These are phyloP conservation scores for Skeletonema menzelii DNA, from an alignment of 108 stramenopile genomes.

Conservation along the genomic window DNA sequence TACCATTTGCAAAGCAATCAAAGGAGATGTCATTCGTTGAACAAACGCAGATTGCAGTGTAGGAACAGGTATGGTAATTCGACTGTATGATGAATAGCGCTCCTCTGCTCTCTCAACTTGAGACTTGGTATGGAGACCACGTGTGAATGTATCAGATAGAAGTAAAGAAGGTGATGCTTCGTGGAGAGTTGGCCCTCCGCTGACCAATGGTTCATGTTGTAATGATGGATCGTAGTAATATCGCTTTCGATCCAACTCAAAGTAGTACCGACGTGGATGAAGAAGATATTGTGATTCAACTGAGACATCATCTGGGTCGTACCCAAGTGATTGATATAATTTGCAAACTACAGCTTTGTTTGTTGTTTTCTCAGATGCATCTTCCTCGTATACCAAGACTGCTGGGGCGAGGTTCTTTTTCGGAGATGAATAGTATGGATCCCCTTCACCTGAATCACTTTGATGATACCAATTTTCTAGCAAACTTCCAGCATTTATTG, in stretches of 20 bases:
- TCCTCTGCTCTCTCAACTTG: slow-evolving; percentile 38
- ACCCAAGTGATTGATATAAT: slow-evolving; percentile 16
- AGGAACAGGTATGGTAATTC: slow-evolving; percentile 45
- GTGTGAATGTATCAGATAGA: slow-evolving; percentile 17
- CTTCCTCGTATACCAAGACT: slow-evolving; percentile 23
- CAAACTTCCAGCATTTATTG: background rate
- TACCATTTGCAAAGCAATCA: slow-evolving; percentile 55
- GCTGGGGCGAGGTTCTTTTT: slow-evolving; percentile 8
- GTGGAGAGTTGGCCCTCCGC: slow-evolving; percentile 56
- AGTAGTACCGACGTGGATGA: slow-evolving; percentile 35
- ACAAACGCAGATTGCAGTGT: slow-evolving; percentile 52
- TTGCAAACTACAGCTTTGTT: slow-evolving; percentile 12
- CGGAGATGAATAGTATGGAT: slow-evolving; percentile 30
- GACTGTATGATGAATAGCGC: slow-evolving; percentile 52
- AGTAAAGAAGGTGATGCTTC: slow-evolving; percentile 19
- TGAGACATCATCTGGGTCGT: background rate
- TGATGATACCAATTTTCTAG: slow-evolving; percentile 14
- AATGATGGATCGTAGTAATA: slow-evolving; percentile 48
- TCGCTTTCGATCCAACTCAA: slow-evolving; percentile 53
- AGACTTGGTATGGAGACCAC: slow-evolving; percentile 28
- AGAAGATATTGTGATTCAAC: background rate
- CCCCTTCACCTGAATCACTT: slow-evolving; percentile 22
- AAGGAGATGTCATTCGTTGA: slow-evolving; percentile 56
- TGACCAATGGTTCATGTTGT: slow-evolving; percentile 4
- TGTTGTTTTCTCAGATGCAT: slow-evolving; percentile 1